Evolutionary conservation across 2,329 filamentous ascomycete species (phyloP), one percentile per base, ranked within the genome.

Genomic region (Amauroascus verrucosus): DNA sequence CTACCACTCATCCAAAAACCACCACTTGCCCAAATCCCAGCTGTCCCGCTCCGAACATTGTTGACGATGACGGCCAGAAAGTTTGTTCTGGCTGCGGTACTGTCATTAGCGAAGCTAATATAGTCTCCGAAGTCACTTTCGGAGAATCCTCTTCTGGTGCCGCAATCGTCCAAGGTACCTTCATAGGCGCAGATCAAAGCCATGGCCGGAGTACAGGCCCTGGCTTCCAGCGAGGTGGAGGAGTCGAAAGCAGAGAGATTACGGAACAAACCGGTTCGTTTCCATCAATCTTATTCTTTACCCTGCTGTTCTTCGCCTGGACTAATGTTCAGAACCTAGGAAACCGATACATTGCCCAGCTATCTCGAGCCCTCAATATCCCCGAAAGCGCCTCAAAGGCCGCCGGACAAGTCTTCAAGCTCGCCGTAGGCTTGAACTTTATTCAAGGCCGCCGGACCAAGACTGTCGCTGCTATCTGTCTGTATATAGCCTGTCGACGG

Each of bases 111-210:
- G 86, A 94, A 65, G 84, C 82, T 65, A 89, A 94, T 64, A 95
- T 97, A 58, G 90, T 96, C 55, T 81, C 88, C 47, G 93, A 98
- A 68, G 81, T 97, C 57, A 84, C 84, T 20, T 98, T 97, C 64
- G 89, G 89, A 59, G 91, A 98, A 73, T 85, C 82, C 26, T 82
- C 87, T 0, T 83, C 82, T 32, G 93, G 93, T 63, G 88, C 87
- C 47, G 90, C 91, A 50, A 80, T 94, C 48, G 88, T 96, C 16
- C 88, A 96, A 67, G 93, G 93, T 67, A 90, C 84, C 58, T 94
- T 85, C 65, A 82, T 98, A 56, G 85, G 83, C 51, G 86, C 88
- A 55, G 87, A 90, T 67, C 88, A 96, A 65, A 88, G 86, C 22
- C 83, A 87, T 63, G 84, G 86, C 28, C 82, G 86, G 49, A 76